A percentile compares a stretch with the other conserved stretches of the same genome.
Evolutionary conservation across 75 land plant species (phyloP).

Genomic region (Cunninghamia lanceolata): DNA sequence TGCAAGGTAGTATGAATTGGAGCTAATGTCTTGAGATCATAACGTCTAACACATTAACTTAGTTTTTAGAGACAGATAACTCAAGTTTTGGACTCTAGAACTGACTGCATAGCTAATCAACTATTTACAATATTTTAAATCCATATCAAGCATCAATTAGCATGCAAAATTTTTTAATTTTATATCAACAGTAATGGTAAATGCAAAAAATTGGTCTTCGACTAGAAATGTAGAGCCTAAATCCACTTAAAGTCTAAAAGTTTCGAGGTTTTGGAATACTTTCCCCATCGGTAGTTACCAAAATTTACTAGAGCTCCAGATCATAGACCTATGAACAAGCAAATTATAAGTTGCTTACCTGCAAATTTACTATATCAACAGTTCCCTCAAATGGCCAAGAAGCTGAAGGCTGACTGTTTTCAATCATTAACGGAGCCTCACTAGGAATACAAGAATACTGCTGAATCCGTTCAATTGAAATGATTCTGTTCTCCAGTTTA

Average conservation of each 20-base stretch:
- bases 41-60: background rate
- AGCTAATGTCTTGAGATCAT: background rate
- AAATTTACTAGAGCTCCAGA: background rate
- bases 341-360: conserved; percentile 30
- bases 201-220: background rate
- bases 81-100: background rate
- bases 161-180: background rate
- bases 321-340: background rate
- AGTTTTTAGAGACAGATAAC: background rate
- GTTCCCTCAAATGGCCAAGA: conserved; percentile 75
- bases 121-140: background rate
- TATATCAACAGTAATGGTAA: background rate
- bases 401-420: conserved; percentile 61
- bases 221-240: background rate
- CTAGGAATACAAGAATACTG: conserved; percentile 81
- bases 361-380: conserved; percentile 53
- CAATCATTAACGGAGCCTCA: conserved; percentile 75
- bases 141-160: background rate
- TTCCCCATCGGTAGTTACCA: background rate
- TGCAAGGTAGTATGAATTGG: background rate
- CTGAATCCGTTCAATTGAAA: conserved; percentile 93
- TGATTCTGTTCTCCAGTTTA: conserved; percentile 92
- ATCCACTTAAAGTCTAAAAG: background rate
- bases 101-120: background rate
- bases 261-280: background rate